These are phyloP conservation scores for Pleodorina starrii DNA, from an alignment of 139 green algal species.

Conservation along the genomic window DNA sequence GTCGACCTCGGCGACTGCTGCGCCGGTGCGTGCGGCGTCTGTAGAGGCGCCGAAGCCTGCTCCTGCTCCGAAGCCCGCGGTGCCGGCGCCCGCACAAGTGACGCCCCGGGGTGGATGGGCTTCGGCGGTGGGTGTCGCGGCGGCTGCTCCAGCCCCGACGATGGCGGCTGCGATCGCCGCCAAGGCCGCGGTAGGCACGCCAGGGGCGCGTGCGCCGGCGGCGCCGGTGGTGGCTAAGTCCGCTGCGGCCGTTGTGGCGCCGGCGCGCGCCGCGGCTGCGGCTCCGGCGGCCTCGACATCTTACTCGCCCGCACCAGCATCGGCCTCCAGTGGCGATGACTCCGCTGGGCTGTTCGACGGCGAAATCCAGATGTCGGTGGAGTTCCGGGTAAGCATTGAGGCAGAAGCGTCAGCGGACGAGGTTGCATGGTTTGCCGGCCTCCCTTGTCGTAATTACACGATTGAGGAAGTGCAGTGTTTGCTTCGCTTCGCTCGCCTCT, in stretches of 20 bases:
- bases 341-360: conserved; percentile 49
- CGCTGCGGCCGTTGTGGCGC: neutral
- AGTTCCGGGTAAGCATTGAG: conserved; percentile 51
- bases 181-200: conserved; percentile 10
- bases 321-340: neutral
- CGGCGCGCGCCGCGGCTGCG: neutral
- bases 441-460: too few relatives aligned
- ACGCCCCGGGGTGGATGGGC: conserved; percentile 20
- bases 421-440: too few relatives aligned
- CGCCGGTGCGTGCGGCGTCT: neutral
- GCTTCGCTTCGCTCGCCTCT: too few relatives aligned
- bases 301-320: neutral
- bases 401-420: too few relatives aligned
- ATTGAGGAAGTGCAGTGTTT: too few relatives aligned
- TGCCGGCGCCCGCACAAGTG: neutral
- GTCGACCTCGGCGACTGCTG: neutral
- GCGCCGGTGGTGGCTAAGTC: neutral
- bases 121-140: neutral
- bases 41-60: conserved; percentile 10
- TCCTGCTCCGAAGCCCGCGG: neutral
- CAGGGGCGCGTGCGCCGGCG: neutral
- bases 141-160: neutral
- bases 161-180: neutral
- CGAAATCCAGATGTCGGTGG: conserved; percentile 51
- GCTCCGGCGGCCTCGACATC: conserved; percentile 29